These are phyloP conservation scores for Fusarium sterilihyphosum DNA, from an alignment of 2,329 filamentous ascomycete species.

Conservation along the genomic window DNA sequence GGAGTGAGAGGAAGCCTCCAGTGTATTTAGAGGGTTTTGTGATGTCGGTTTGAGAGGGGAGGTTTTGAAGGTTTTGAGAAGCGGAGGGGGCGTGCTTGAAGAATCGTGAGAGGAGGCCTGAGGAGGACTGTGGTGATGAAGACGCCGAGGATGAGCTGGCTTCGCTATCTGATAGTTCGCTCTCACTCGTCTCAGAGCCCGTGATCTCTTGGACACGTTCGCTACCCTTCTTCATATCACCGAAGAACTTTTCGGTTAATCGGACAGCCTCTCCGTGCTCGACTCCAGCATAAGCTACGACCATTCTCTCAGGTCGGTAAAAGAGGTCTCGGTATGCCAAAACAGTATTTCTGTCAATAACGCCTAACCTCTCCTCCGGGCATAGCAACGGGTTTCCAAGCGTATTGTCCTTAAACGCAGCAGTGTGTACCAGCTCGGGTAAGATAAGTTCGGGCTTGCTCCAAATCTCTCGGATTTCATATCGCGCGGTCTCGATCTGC, in stretches of 20 bases:
- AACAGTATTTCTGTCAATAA: slow-evolving; percentile 79
- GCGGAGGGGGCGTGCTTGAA: slow-evolving; percentile 83
- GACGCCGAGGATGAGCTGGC: slow-evolving; percentile 48
- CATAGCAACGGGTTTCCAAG: slow-evolving; percentile 93
- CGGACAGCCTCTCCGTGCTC: slow-evolving; percentile 82
- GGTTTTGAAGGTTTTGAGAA: slow-evolving; percentile 64
- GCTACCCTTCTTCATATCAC: slow-evolving; percentile 75
- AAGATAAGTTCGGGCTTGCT: slow-evolving; percentile 95
- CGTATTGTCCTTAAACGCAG: slow-evolving; percentile 95
- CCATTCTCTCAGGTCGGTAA: slow-evolving; percentile 89
- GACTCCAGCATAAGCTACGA: slow-evolving; percentile 94
- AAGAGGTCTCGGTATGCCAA: slow-evolving; percentile 83
- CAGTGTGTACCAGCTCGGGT: slow-evolving; percentile 93
- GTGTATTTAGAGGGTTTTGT: slow-evolving; percentile 82
- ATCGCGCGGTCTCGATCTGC: slow-evolving; percentile 90
- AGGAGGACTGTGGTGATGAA: slow-evolving; percentile 57
- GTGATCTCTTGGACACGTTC: slow-evolving; percentile 61
- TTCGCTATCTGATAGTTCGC: slow-evolving; percentile 49
- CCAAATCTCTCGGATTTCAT: slow-evolving; percentile 98
- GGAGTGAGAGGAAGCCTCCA: slow-evolving; percentile 89
- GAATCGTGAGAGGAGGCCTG: slow-evolving; percentile 80
- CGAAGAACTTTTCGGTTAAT: slow-evolving; percentile 86
- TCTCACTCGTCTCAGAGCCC: slow-evolving; percentile 67
- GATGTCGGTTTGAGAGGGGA: slow-evolving; percentile 65
- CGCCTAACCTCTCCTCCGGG: slow-evolving; percentile 80